These are phyloP conservation scores for Saussurea involucrata DNA, from an alignment of 129 eudicot species.

Conservation along the genomic window DNA sequence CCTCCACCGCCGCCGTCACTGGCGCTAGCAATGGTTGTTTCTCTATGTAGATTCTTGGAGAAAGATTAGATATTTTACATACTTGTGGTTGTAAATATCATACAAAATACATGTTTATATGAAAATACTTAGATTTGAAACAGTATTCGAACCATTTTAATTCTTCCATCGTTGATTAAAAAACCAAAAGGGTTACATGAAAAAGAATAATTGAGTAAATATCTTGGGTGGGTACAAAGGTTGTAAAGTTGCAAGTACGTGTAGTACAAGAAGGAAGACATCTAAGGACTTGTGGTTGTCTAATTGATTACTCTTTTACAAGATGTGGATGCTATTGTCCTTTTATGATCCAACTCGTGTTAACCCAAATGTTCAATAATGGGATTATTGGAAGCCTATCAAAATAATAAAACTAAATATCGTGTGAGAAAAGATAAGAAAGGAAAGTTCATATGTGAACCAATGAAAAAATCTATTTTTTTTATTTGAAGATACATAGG, in stretches of 20 bases:
- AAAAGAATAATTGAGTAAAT: neutral
- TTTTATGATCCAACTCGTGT: slow-evolving; percentile 4
- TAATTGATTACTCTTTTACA: slow-evolving; percentile 30
- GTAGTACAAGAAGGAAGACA: slow-evolving; percentile 28
- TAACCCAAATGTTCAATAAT: neutral
- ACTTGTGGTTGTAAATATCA: slow-evolving; percentile 17
- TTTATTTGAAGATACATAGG: neutral
- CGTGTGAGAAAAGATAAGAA: neutral
- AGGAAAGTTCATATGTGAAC: neutral
- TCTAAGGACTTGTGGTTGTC: slow-evolving; percentile 22
- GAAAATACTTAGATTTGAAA: neutral
- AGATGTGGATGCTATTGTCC: slow-evolving; percentile 25
- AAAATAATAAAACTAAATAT: neutral
- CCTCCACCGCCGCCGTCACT: neutral
- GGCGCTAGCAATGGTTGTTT: slow-evolving; percentile 33
- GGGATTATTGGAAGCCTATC: neutral
- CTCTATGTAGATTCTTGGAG: slow-evolving; percentile 25
- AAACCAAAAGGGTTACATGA: neutral
- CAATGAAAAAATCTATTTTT: no score
- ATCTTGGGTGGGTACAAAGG: slow-evolving; percentile 29
- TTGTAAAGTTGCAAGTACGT: slow-evolving; percentile 24
- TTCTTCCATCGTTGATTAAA: neutral
- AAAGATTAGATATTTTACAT: neutral
- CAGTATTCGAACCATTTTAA: neutral
- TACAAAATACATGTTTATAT: slow-evolving; percentile 17